A percentile compares a stretch with the other conserved stretches of the same genome.
Evolutionary conservation across 1,284 basidiomycete genomes (phyloP).

Genomic region (Waitea zeae): DNA sequence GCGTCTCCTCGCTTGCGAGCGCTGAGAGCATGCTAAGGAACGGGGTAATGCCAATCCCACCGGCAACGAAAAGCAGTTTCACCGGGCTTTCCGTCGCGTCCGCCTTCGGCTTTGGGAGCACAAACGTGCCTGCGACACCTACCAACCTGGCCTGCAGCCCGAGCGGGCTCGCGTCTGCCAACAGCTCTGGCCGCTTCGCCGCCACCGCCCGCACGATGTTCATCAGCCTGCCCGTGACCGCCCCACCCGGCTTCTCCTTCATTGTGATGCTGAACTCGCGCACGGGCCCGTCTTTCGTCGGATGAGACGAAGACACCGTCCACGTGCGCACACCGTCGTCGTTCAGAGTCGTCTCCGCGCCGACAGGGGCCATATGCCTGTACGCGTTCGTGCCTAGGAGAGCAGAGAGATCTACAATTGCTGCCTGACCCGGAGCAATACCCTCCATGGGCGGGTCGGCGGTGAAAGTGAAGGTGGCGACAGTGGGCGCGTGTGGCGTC

Average conservation of each 20-base stretch:
- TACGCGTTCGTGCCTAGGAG: conserved; percentile 28
- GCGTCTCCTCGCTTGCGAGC: conserved; percentile 9
- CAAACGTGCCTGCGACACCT: conserved; percentile 21
- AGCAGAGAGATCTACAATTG: conserved; percentile 32
- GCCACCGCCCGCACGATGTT: conserved; percentile 21
- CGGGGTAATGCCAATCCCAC: conserved; percentile 41
- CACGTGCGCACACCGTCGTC: conserved; percentile 51
- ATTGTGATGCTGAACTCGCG: conserved; percentile 26
- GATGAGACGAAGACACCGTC: conserved; percentile 29
- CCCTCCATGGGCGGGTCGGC: conserved; percentile 11
- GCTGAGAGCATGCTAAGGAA: conserved; percentile 31
- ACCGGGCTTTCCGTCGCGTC: no score
- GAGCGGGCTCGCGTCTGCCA: conserved; percentile 18
- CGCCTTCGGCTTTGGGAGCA: conserved; percentile 8
- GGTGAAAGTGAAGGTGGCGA: conserved; percentile 36
- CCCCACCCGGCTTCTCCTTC: conserved; percentile 30
- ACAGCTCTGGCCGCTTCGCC: conserved; percentile 18
- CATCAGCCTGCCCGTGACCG: conserved; percentile 34
- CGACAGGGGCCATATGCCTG: conserved; percentile 27
- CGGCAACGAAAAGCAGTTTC: conserved; percentile 30
- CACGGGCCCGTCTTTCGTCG: conserved; percentile 8
- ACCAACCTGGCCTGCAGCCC: conserved; percentile 15
- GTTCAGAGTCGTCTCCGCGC: conserved; percentile 29
- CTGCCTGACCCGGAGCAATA: conserved; percentile 33
- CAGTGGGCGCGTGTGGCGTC: conserved; percentile 18